Conservation (phyloP, 768 basidiomycete species). For the Lentinula guzmanii region DNA sequence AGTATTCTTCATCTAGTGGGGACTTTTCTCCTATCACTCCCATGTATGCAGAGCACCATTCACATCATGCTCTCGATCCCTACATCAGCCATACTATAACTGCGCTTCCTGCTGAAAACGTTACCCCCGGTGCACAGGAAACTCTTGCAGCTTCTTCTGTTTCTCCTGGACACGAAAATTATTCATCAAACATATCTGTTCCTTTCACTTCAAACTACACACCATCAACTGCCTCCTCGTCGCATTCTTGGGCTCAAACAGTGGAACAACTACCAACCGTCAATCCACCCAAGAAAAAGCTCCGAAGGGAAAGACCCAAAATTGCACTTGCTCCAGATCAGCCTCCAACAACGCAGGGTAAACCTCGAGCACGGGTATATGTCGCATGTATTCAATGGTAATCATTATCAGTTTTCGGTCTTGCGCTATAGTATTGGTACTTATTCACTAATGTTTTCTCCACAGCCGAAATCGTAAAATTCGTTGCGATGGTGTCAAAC, state of each 20-base stretch:
- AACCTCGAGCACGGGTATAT: slow-evolving; percentile 65
- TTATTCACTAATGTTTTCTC: not conserved
- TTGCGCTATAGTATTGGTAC: not conserved
- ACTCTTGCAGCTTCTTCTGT: not conserved
- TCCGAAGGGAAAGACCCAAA: slow-evolving; percentile 47
- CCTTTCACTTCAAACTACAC: not conserved
- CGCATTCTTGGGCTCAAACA: not conserved
- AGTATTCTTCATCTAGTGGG: not conserved
- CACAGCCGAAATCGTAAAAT: slow-evolving; percentile 71
- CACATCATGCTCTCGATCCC: not conserved
- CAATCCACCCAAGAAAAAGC: slow-evolving; percentile 22
- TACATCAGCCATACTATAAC: not conserved
- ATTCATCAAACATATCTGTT: not conserved
- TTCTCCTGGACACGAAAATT: not conserved
- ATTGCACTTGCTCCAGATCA: slow-evolving; percentile 72
- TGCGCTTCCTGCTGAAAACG: not conserved
- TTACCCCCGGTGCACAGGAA: not conserved
- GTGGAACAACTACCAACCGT: not conserved
- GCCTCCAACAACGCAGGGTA: slow-evolving; percentile 79
- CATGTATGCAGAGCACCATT: not conserved
- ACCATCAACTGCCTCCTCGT: not conserved
- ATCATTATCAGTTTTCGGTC: slow-evolving; percentile 11
- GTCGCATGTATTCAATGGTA: slow-evolving; percentile 80
- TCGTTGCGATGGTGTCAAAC: slow-evolving; percentile 78
- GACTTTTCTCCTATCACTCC: not conserved